Evolutionary conservation across 257 asterid species (phyloP).

Genomic region (Capsicum pubescens): DNA sequence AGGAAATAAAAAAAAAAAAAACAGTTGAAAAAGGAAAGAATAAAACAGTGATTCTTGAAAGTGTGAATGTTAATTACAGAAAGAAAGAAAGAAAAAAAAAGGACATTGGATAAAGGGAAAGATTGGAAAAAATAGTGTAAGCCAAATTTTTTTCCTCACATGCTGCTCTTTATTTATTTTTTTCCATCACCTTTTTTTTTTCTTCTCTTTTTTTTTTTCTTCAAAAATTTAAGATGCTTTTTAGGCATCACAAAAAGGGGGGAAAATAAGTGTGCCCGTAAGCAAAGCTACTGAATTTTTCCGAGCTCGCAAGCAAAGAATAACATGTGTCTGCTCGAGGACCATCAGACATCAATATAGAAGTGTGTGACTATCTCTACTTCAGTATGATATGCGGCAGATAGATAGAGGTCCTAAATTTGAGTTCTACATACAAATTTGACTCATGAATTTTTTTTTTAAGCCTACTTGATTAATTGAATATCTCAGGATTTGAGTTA

Average conservation of each 20-base stretch:
- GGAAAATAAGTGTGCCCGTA: no score
- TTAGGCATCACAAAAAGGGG: background rate
- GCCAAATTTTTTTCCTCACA: background rate
- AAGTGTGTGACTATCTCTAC: no score
- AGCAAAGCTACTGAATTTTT: no score
- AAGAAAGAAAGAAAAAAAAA: background rate
- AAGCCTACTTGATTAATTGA: no score
- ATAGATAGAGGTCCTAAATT: no score
- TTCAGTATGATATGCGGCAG: no score
- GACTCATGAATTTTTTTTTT: no score
- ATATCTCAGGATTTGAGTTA: no score
- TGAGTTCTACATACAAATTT: no score
- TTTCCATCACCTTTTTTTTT: background rate
- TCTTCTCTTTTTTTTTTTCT: background rate
- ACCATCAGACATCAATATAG: no score
- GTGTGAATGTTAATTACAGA: background rate
- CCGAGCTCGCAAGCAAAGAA: no score
- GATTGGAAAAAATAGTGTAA: background rate
- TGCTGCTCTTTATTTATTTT: background rate
- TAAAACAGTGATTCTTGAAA: background rate
- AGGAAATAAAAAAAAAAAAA: background rate
- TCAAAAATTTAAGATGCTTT: background rate
- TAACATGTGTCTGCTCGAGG: no score
- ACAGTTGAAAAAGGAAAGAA: background rate
- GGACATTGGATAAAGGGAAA: background rate